Evolutionary conservation across 495 filamentous ascomycete species (phyloP), one percentile per base, ranked within the genome.

Genomic region (Penicillium nucicola): DNA sequence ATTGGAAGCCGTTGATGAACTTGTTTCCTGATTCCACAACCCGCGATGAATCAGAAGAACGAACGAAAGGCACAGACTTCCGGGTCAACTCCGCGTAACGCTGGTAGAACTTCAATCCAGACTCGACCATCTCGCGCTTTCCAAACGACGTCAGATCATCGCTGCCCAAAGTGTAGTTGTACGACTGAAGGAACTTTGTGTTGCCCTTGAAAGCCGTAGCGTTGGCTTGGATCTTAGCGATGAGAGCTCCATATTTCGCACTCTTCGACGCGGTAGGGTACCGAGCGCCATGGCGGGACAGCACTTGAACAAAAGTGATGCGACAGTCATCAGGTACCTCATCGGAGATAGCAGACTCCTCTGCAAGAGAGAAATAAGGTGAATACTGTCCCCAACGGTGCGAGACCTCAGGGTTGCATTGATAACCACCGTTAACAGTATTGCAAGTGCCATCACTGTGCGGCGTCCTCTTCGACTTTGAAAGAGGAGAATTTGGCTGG

Each of bases 341-440:
- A 1, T 74, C 51, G 4, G 79, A 71, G 35, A 89, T 76, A 6
- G 79, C 64, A 0, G 87, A 87, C 19, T 82, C 77, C 2, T 61
- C 50, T 2, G 56, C 53, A 2, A 91, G 82, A 0, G 81, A 76
- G 71, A 86, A 95, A 65, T 81, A 91, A 12, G 90, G 89, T 17
- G 88, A 88, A 67, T 96, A 93, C 60, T 90, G 88, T 45, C 90
- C 90, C 90, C 89, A 95, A 49, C 68, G 78, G 51, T 87, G 89
- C 4, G 88, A 80, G 36, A 85, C 72, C 13, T 75, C 45, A 9
- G 74, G 50, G 30, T 73, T 67, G 64, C 84, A 88, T 53, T 83
- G 80, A 62, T 84, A 90, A 22, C 88, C 89, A 42, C 66, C 57
- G 12, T 79, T 54, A 12, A 83, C 67, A 2, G 74, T 79, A 60